Evolutionary conservation across 192 early-diverging fungal species (phyloP).

Genomic region (Cladochytrium replicatum): DNA sequence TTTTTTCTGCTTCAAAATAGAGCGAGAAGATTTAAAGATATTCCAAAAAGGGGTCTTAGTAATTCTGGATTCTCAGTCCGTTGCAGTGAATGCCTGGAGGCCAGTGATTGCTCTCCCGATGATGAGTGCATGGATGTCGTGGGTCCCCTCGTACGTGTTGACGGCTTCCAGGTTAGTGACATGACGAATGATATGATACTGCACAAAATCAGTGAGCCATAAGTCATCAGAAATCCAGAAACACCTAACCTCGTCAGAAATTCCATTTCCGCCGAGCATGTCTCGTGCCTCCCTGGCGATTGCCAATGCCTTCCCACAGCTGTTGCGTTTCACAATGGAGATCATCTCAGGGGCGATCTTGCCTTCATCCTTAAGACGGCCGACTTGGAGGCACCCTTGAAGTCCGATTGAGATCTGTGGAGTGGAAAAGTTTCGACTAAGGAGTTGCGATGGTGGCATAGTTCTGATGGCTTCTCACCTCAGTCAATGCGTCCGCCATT

Average conservation of each 20-base stretch:
- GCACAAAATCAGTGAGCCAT: no score
- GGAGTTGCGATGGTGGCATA: neutral
- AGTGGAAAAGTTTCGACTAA: neutral
- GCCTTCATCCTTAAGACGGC: constrained; percentile 81
- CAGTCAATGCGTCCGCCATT: constrained; percentile 85
- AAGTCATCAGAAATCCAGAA: no score
- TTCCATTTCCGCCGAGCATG: constrained; percentile 88
- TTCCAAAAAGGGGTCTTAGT: no score
- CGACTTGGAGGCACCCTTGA: constrained; percentile 82
- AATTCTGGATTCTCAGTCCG: no score
- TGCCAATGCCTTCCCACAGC: constrained; percentile 82
- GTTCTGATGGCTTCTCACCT: constrained; percentile 25
- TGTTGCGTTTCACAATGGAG: constrained; percentile 93
- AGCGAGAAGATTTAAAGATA: no score
- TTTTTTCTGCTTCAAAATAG: no score
- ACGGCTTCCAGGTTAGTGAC: constrained; percentile 85
- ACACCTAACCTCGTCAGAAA: constrained; percentile 88
- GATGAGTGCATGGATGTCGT: constrained; percentile 91
- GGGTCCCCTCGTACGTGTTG: constrained; percentile 96
- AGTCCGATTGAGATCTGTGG: constrained; percentile 68
- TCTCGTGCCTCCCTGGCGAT: constrained; percentile 87
- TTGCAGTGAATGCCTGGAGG: constrained; percentile 50
- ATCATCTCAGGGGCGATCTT: constrained; percentile 89
- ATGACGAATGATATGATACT: constrained; percentile 91
- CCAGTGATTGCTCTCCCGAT: constrained; percentile 92